Evolutionary conservation across 805 yeast species (phyloP).

Genomic region (Grigorovia jiainica): DNA sequence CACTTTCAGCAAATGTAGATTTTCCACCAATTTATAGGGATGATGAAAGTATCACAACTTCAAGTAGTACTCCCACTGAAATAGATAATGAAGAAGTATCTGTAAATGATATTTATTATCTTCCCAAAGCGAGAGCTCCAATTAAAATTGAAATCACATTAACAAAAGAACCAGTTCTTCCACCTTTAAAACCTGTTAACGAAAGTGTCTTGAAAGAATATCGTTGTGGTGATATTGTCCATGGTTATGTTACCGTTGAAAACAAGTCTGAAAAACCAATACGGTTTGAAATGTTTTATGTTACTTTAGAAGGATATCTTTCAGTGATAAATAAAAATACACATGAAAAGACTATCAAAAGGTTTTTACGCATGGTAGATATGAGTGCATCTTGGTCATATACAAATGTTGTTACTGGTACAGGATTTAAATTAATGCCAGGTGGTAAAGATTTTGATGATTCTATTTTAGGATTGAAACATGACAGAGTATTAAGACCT

Average conservation of each 20-base stretch:
- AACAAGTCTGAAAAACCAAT: conserved; percentile 34
- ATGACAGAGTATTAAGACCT: conserved; percentile 38
- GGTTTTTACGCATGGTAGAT: conserved; percentile 41
- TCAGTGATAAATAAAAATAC: conserved; percentile 15
- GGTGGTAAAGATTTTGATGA: conserved; percentile 22
- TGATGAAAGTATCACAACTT: too few relatives aligned
- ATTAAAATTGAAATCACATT: conserved; percentile 16
- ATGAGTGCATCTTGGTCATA: conserved; percentile 42
- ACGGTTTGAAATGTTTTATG: conserved; percentile 49
- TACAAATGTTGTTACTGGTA: conserved; percentile 36
- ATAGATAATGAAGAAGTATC: conserved; percentile 8
- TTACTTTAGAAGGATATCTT: conserved; percentile 45
- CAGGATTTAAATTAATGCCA: conserved; percentile 29
- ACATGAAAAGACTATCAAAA: conserved; percentile 18
- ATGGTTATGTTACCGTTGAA: conserved; percentile 38
- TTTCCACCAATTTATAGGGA: conserved; percentile 12
- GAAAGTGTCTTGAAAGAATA: conserved; percentile 36
- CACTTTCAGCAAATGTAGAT: conserved; percentile 11
- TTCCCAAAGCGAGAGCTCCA: conserved; percentile 12
- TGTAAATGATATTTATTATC: conserved; percentile 11
- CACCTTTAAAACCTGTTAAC: conserved; percentile 14
- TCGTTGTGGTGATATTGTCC: conserved; percentile 44
- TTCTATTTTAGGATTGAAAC: conserved; percentile 33
- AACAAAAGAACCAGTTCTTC: conserved; percentile 14
- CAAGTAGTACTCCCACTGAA: neutral